phyloP scores from a whole-genome alignment of 345 rosid genomes.

The Syzygium grande region DNA sequence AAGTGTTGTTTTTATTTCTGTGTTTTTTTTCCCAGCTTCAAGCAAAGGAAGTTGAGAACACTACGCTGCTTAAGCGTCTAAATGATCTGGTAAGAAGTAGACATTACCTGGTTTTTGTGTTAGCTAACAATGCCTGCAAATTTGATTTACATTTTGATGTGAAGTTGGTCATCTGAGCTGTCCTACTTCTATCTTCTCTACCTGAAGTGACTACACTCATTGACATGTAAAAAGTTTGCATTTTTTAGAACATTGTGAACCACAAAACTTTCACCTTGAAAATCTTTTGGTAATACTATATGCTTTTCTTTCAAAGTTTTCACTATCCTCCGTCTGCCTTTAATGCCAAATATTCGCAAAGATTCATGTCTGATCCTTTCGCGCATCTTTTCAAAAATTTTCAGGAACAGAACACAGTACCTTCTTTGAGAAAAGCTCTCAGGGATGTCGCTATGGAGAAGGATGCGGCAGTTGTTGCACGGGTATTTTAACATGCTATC shows the following conservation, averaged over 20 bases:
- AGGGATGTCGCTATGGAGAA: conserved; percentile 98
- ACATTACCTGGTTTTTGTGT: background rate
- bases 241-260: background rate
- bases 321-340: background rate
- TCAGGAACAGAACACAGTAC: conserved; percentile 82
- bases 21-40: conserved; percentile 42
- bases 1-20: background rate
- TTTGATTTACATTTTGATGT: background rate
- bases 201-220: background rate
- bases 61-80: conserved; percentile 42
- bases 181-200: background rate
- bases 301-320: background rate
- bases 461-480: conserved; percentile 96
- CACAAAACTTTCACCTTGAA: background rate
- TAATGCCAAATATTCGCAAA: background rate
- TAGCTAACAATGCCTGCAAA: background rate
- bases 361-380: background rate
- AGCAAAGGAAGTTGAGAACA: conserved; percentile 49
- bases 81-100: conserved; percentile 49
- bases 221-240: background rate
- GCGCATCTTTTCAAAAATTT: background rate
- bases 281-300: background rate
- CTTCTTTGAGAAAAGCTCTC: conserved; percentile 89
- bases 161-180: background rate
- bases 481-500: conserved; percentile 26